These are phyloP conservation scores for Collybia sordida DNA, from an alignment of 768 basidiomycete species.

Conservation along the genomic window DNA sequence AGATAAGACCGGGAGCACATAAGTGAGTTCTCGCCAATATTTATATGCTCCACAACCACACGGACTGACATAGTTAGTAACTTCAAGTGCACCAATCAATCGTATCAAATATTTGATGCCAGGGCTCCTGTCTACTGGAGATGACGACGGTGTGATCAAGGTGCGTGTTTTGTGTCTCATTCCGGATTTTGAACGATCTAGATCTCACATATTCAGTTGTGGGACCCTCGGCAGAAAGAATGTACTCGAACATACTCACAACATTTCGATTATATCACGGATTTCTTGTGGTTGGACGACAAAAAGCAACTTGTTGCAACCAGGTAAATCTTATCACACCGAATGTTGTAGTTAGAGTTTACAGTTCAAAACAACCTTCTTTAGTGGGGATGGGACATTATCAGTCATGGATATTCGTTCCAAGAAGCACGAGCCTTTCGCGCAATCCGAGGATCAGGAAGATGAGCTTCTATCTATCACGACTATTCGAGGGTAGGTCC, in stretches of 20 bases:
- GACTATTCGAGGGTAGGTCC: slow-evolving; percentile 75
- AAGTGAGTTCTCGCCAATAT: slow-evolving; percentile 50
- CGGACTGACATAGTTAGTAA: slow-evolving; percentile 32
- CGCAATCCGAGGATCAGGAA: slow-evolving; percentile 94
- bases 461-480: slow-evolving; percentile 89
- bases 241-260: slow-evolving; percentile 71
- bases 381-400: slow-evolving; percentile 88
- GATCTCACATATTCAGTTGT: slow-evolving; percentile 55
- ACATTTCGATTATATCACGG: slow-evolving; percentile 93
- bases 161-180: slow-evolving; percentile 35
- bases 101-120: slow-evolving; percentile 73
- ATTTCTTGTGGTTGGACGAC: slow-evolving; percentile 83
- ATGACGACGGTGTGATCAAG: slow-evolving; percentile 94
- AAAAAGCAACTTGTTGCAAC: slow-evolving; percentile 85
- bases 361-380: background rate
- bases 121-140: slow-evolving; percentile 79
- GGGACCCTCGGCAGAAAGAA: slow-evolving; percentile 79
- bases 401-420: slow-evolving; percentile 91
- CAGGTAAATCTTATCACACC: slow-evolving; percentile 51
- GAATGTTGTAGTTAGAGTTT: background rate
- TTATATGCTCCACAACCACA: slow-evolving; percentile 7
- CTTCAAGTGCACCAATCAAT: slow-evolving; percentile 76
- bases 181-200: background rate
- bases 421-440: slow-evolving; percentile 72
- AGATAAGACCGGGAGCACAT: slow-evolving; percentile 54